phyloP scores from a whole-genome alignment of 2,329 filamentous ascomycete species.

The Fusarium palustre region DNA sequence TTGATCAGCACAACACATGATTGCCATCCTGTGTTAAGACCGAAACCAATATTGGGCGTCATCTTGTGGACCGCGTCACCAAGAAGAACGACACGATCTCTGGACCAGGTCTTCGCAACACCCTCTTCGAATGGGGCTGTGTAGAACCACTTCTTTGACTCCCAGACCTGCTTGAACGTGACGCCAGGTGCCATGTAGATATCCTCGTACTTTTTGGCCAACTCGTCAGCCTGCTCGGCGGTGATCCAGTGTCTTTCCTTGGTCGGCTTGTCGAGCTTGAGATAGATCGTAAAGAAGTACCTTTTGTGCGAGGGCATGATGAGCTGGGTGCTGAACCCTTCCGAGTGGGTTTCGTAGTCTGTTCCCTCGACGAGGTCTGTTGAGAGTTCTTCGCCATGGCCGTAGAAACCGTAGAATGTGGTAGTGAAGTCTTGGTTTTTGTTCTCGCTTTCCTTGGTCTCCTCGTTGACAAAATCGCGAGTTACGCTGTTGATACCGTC shows the following conservation, averaged over 20 bases:
- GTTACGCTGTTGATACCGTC: constrained; percentile 37
- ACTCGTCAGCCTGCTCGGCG: not conserved
- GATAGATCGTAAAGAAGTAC: constrained; percentile 27
- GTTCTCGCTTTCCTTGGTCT: not conserved
- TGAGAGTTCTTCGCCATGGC: constrained; percentile 4
- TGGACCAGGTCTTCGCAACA: constrained; percentile 28
- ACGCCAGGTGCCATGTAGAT: constrained; percentile 6
- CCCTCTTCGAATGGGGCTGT: constrained; percentile 29
- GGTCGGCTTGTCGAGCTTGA: constrained; percentile 15
- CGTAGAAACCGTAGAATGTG: constrained; percentile 30
- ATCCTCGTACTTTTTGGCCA: constrained; percentile 12
- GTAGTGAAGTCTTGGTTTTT: constrained; percentile 11
- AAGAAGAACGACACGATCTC: constrained; percentile 30
- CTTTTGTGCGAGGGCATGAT: constrained; percentile 24
- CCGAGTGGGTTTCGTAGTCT: constrained; percentile 23
- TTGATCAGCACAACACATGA: constrained; percentile 28
- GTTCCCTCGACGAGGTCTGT: constrained; percentile 1
- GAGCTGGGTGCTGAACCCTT: constrained; percentile 19
- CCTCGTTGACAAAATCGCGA: constrained; percentile 8
- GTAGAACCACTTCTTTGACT: constrained; percentile 19
- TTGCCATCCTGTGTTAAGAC: constrained; percentile 39
- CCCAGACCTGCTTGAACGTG: constrained; percentile 20
- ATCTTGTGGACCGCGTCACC: constrained; percentile 39
- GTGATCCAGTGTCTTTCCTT: not conserved
- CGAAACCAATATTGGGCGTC: constrained; percentile 36